Evolutionary conservation across 1,284 basidiomycete genomes (phyloP).

Genomic region (Naganishia cerealis): DNA sequence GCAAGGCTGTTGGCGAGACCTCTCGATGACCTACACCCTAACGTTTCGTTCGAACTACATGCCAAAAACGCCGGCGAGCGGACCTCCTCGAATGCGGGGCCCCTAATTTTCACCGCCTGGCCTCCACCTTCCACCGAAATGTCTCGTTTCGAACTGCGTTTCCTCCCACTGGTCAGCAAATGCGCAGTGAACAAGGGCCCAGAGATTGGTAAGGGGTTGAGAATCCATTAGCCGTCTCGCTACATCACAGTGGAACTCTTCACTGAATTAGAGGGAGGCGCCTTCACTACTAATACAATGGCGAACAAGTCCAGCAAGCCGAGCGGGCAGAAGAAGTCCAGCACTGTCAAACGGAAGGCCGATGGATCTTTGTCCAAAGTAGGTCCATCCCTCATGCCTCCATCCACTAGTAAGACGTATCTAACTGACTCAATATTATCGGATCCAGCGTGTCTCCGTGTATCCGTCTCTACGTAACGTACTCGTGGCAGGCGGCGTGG

Average conservation of each 20-base stretch:
- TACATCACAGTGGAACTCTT: too few relatives aligned
- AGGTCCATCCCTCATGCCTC: neutral
- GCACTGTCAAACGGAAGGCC: neutral
- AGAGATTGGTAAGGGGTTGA: too few relatives aligned
- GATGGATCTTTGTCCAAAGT: neutral
- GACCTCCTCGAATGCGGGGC: too few relatives aligned
- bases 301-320: slow-evolving; percentile 4
- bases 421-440: neutral
- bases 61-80: too few relatives aligned
- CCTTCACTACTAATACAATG: neutral
- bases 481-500: slow-evolving; percentile 10
- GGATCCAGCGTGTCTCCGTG: neutral
- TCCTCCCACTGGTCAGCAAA: neutral
- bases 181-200: too few relatives aligned
- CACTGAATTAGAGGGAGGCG: neutral
- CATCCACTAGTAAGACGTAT: neutral
- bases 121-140: neutral
- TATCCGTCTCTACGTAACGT: neutral
- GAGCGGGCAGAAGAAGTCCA: slow-evolving; percentile 3
- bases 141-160: neutral
- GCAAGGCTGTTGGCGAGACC: too few relatives aligned
- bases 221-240: too few relatives aligned
- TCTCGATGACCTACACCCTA: too few relatives aligned
- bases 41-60: too few relatives aligned
- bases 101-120: too few relatives aligned